A percentile compares a stretch with the other conserved stretches of the same genome.
phyloP scores from a whole-genome alignment of 805 yeast genomes.

The Metschnikowia continentalis region DNA sequence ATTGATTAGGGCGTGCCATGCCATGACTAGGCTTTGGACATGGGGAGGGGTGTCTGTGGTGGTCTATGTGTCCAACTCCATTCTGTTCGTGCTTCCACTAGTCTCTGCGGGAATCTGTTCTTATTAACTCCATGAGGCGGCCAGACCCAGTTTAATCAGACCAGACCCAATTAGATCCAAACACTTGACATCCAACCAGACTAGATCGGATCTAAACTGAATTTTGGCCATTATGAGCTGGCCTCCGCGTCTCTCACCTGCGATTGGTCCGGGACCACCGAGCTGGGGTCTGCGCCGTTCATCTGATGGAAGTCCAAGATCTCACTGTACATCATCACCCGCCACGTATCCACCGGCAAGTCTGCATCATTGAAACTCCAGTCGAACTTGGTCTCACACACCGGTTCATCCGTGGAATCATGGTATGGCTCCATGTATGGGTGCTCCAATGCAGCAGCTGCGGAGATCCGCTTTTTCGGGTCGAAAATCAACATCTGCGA shows the following conservation, averaged over 20 bases:
- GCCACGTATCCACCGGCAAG: slow-evolving; percentile 96
- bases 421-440: slow-evolving; percentile 93
- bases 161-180: no score
- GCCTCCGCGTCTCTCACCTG: not conserved
- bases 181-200: no score
- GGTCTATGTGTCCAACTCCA: no score
- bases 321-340: slow-evolving; percentile 98
- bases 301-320: slow-evolving; percentile 94
- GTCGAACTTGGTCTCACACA: slow-evolving; percentile 86
- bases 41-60: no score
- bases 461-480: slow-evolving; percentile 90
- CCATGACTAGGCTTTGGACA: no score
- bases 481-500: slow-evolving; percentile 92
- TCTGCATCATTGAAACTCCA: slow-evolving; percentile 99
- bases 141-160: no score
- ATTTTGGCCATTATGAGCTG: no score
- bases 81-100: no score
- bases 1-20: no score
- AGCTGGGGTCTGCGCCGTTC: slow-evolving; percentile 41
- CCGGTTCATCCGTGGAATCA: slow-evolving; percentile 96
- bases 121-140: no score
- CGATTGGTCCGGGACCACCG: slow-evolving; percentile 3
- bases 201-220: no score
- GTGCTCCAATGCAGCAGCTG: slow-evolving; percentile 84
- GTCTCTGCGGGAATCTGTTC: no score